Evolutionary conservation across 257 asterid species (phyloP), one percentile per base, ranked within the genome.

Genomic region (Solanum paucissectum): DNA sequence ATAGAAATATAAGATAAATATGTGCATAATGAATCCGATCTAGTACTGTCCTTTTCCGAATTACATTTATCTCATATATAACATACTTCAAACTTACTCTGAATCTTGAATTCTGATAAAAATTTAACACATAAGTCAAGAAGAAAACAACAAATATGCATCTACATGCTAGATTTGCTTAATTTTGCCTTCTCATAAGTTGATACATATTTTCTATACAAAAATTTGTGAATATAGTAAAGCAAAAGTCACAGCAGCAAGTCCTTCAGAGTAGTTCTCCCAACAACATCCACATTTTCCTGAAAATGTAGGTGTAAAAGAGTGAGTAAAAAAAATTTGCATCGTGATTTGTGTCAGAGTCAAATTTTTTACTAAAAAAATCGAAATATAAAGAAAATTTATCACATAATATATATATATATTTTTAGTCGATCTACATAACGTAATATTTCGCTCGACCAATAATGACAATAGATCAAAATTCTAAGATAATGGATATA

Each of bases 261-360:
- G 86, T 94, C 96, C 87, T 88, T 87, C 79, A 93, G 88, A 44
- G 95, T 94, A 69, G 95, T 90, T 90, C 87, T 87, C 87, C 83
- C 91, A 38, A 89, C 88, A 68, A 88, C 90, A 85, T 86, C 64
- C 52, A 84, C 40, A 79, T 85, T 90, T 88, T 90, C 92, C 93
- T 91, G 86, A 71, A 71, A 71, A 33, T 14, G 9, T 71, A 33
- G 42, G 42, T 71, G 21, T 32, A 74, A 36, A 37, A 34, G 46
- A 37, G 83, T 49, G 60, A 37, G 52, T 21, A 49, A 37, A 27
- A 27, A 36, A 75, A 5, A 71, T 16, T 34, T 74, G 5, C 27
- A 38, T 23, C 6, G 2, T 6, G 9, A 7, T 32, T 9, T 4
- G 20, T 66, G 2, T 4, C 3, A 5, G 0, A 68, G 10, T 68